Evolutionary conservation across 805 yeast species (phyloP), one percentile per base, ranked within the genome.

Genomic region (Kodamaea sagamina): DNA sequence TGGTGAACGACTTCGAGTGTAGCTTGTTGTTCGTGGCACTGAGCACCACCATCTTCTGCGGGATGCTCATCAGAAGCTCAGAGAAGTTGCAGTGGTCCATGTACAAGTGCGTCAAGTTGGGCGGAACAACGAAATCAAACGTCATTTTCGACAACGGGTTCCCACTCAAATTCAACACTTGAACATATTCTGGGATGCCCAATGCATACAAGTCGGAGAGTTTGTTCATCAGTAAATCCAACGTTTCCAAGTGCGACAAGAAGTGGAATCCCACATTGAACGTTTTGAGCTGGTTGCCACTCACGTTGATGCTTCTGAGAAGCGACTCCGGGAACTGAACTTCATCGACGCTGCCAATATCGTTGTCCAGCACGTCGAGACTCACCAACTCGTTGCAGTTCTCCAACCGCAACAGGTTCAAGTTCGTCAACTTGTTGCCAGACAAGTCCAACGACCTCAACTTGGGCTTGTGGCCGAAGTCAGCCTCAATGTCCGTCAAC

Each of bases 21-120:
- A 44, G 31, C 36, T 38, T 44, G 18, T 44, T 44, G 31, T 44
- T 40, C 6, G 41, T 40, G 9, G 32, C 21, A 17, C 42, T 38
- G 12, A 44, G 25, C 5, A 15, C 21, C n/a, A 16, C 38, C 27
- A 44, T 31, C 6, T 21, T 13, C 3, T 15, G 22, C 11, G 38
- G 29, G 4, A 44, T 25, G 1, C 12, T 32, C 10, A 36, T 27
- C 10, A 28, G 26, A 12, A 40, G 27, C 11, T 36, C 27, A 13
- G 18, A 21, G n/a, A 40, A 35, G 17, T 37, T 36, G 24, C 47
- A 44, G 24, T 36, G 31, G 21, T 38, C 36, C 35, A 44, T n/a
- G 21, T 26, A 15, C 19, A 44, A 15, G 4, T 31, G 24, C 8
- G 26, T 29, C 35, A 44, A 15, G 2, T 25, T 9, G 5, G 15